Base-by-base conservation (phyloP, 805 yeast species). In the Lipomyces mesembrius region DNA sequence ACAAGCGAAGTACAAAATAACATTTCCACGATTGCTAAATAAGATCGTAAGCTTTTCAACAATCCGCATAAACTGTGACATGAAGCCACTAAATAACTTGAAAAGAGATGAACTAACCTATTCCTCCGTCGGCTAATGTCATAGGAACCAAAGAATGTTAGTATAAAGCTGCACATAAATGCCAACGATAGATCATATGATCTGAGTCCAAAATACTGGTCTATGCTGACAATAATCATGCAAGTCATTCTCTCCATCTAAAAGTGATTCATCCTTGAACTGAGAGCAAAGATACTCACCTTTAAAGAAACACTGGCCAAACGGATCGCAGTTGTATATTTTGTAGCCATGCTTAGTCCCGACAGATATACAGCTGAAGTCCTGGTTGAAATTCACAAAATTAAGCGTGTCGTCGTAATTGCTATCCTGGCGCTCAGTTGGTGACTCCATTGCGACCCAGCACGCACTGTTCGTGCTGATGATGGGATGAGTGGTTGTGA, bases 321-420 rank as follows among this genome's bases (percentile, higher is more conserved):
- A 89, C 17, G 97, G 97, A 70, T 90, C 92, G 77, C 97, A 92
- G 75, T 91, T 91, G 82, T 84, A 94, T 58, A 94, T 90, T 72
- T 84, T 84, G 76, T 90, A 88, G 12, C 89, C 86, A 55, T 80
- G 80, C 55, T 83, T 83, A 5, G 88, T 83, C 1, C 96, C 95
- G 0, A 89, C 86, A 0, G 95, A 89, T 20, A 92, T 83, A 78
- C 97, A 91, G 75, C 73, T 71, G 54, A 88, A 88, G 79, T 94
- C 97, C 82, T 94, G 99, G 79, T 95, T 94, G 84, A 93, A 92
- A 77, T 88, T 82, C 80, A 90, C 81, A 66, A 81, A 83, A 73
- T 82, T 84, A 59, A 82, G 76, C 52, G 74, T 61, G 59, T 72
- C 76, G 57, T 70, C 69, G 34, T 22, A 29, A 34, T 54, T 57